Percentiles rank a stretch among this genome's conserved stretches.
Evolutionary conservation across 1,139 yeast species (phyloP).

Genomic region (Kazachstania sp.): DNA sequence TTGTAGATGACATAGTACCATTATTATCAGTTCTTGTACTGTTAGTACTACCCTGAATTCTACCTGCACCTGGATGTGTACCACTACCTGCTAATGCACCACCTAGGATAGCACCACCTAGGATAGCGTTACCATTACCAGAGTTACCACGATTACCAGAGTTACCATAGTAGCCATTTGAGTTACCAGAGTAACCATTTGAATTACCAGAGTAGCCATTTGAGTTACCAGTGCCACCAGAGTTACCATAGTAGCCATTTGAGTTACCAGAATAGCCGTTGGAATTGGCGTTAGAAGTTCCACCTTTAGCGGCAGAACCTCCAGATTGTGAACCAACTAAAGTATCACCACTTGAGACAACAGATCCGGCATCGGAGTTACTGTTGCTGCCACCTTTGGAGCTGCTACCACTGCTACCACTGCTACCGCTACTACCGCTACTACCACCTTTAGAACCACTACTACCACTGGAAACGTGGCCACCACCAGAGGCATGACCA

Average conservation of each 20-base stretch:
- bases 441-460: no score
- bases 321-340: background rate
- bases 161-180: background rate
- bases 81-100: conserved; percentile 2
- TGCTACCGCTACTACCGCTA: no score
- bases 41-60: background rate
- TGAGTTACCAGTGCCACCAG: no score
- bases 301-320: no score
- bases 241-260: no score
- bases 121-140: conserved; percentile 1
- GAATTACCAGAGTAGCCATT: no score
- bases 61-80: background rate
- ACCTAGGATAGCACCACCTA: conserved; percentile 4
- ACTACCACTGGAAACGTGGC: background rate
- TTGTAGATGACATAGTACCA: background rate
- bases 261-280: no score
- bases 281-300: no score
- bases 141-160: no score
- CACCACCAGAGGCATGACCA: no score
- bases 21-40: background rate
- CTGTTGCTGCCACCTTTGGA: no score
- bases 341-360: conserved; percentile 6
- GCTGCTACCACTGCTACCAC: no score
- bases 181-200: conserved; percentile 1
- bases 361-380: conserved; percentile 6